Base-by-base conservation (phyloP, 352 stramenopile species). In the Phytophthora cajani region DNA sequence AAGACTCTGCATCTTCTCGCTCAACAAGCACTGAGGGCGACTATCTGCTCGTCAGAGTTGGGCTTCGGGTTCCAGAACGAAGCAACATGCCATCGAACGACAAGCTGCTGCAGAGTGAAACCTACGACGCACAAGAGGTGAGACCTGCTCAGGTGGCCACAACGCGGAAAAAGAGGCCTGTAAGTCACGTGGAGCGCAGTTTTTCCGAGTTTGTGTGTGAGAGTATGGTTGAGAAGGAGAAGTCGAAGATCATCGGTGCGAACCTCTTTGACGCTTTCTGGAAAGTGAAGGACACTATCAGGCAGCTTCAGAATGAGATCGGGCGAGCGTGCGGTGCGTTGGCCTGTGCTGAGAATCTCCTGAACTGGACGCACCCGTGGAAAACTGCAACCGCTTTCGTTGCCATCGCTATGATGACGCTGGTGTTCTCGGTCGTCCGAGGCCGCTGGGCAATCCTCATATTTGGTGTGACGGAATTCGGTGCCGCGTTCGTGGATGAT, bases 321-420 rank as follows among this genome's bases (percentile, higher is more conserved):
- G 85, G 87, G 40, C 74, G 72, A 12, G 75, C 78, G 8, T 96
- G 88, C 36, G 87, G 85, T n/a, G 85, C 82, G 14, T 66, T 93
- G 53, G 85, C 88, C 2, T 89, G 81, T 6, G 81, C 85, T 10
- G 84, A 96, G n/a, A 94, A 94, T 58, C 52, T 96, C 9, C 80
- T 96, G 61, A 96, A 96, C 74, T 96, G 88, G 88, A 92, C 88
- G 23, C 88, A 96, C 57, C 88, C 88, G 27, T 96, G 88, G 88
- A 96, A 96, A 62, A 94, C 88, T 44, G 87, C 75, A 9, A 71
- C 84, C 0, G 82, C 88, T 32, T 90, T 94, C 32, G 66, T 62
- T 10, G 73, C 78, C 10, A 74, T 94, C 5, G 65, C 84, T 2
- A 63, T 82, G 44, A 76, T 78, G 33, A 67, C 79, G 12, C 30